Conservation (phyloP, 352 stramenopile species). For the Globisporangium uncinulatum region DNA sequence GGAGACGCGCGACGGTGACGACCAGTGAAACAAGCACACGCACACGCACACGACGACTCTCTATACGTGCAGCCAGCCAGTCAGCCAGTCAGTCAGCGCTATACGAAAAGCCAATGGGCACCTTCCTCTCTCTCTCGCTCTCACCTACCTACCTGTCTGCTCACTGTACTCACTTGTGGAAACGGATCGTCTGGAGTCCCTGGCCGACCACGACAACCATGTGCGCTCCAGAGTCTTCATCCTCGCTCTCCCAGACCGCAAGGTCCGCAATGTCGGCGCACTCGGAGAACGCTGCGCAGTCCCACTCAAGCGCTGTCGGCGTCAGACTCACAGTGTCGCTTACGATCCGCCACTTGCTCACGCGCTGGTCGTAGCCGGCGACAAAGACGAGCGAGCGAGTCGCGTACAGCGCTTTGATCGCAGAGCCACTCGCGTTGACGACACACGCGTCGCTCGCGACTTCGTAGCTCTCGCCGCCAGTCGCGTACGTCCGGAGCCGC, state of each 20-base stretch:
- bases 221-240: slow-evolving; percentile 11
- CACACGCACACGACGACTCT: not conserved
- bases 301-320: slow-evolving; percentile 33
- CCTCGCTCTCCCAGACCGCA: slow-evolving; percentile 18
- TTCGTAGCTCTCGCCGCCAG: slow-evolving; percentile 5
- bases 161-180: slow-evolving; percentile 14
- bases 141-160: not conserved
- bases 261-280: slow-evolving; percentile 79
- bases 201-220: slow-evolving; percentile 68
- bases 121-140: not conserved
- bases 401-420: slow-evolving; percentile 65
- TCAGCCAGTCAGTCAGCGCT: too few species aligned
- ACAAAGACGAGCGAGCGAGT: slow-evolving; percentile 41
- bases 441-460: slow-evolving; percentile 24
- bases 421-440: slow-evolving; percentile 74
- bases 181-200: slow-evolving; percentile 63
- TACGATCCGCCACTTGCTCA: slow-evolving; percentile 62
- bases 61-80: not conserved
- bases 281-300: slow-evolving; percentile 60
- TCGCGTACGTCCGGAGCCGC: slow-evolving; percentile 29
- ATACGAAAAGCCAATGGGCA: too few species aligned
- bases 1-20: slow-evolving; percentile 4
- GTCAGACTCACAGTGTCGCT: not conserved
- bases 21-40: not conserved
- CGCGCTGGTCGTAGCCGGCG: slow-evolving; percentile 81